A percentile compares a stretch with the other conserved stretches of the same genome.
Conservation (phyloP, 2,329 filamentous ascomycete genomes). For the Pestalotiopsis fici region DNA sequence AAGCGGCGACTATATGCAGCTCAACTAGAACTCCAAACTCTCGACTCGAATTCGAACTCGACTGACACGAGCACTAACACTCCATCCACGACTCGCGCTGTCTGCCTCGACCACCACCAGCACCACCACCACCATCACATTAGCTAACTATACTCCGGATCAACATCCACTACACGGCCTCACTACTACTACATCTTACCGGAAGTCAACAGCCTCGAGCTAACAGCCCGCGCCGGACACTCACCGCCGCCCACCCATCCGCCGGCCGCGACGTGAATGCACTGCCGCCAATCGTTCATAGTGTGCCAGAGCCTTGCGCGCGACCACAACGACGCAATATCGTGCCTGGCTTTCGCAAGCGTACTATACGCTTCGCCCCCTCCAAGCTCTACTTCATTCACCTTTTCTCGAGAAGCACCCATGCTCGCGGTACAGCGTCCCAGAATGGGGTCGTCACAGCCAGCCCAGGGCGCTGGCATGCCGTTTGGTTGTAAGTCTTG, state of each 20-base stretch:
- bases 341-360: not conserved
- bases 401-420: conserved; percentile 36
- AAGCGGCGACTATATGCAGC: not conserved
- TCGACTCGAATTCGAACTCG: not conserved
- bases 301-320: not conserved
- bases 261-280: no score
- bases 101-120: not conserved
- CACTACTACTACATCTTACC: not conserved
- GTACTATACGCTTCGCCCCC: not conserved
- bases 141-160: not conserved
- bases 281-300: not conserved
- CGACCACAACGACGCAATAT: not conserved
- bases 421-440: conserved; percentile 60
- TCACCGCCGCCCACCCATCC: not conserved
- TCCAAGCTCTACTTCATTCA: not conserved
- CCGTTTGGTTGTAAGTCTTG: conserved; percentile 66
- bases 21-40: not conserved
- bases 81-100: not conserved
- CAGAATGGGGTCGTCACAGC: conserved; percentile 62
- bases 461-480: conserved; percentile 50
- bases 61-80: not conserved
- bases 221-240: not conserved
- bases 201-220: not conserved
- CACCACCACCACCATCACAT: not conserved
- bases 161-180: not conserved